Percentiles rank a stretch among this genome's conserved stretches.
Evolutionary conservation across 495 filamentous ascomycete genomes (phyloP).

Genomic region (Penicillium soppii): DNA sequence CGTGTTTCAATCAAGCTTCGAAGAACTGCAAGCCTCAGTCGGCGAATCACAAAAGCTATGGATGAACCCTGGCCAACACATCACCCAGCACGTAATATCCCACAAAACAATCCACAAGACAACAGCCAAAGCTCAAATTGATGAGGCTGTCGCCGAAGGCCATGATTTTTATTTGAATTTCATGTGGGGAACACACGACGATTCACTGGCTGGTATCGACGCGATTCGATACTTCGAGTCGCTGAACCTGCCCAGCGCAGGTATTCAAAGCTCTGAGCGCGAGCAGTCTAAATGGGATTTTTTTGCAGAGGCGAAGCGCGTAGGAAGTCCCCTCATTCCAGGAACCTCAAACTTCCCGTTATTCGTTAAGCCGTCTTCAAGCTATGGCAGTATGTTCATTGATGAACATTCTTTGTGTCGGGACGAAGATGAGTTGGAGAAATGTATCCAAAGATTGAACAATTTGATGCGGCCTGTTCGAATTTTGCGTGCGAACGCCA

Average conservation of each 20-base stretch:
- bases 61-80: too few species aligned
- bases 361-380: conserved; percentile 12
- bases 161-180: conserved; percentile 18
- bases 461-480: conserved; percentile 6
- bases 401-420: conserved; percentile 11
- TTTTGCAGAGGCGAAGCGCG: conserved; percentile 1
- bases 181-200: conserved; percentile 18
- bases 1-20: too few species aligned
- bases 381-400: conserved; percentile 12
- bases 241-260: conserved; percentile 7
- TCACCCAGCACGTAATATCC: too few species aligned
- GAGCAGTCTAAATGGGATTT: conserved; percentile 11
- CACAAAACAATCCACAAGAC: conserved; percentile 12
- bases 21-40: too few species aligned
- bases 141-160: conserved; percentile 4
- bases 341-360: conserved; percentile 8
- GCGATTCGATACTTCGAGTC: conserved; percentile 18
- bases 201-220: conserved; percentile 12
- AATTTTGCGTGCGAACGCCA: background rate
- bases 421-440: conserved; percentile 3
- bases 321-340: conserved; percentile 7
- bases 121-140: conserved; percentile 15
- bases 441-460: conserved; percentile 3
- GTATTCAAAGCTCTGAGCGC: conserved; percentile 10
- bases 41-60: too few species aligned